A percentile compares a stretch with the other conserved stretches of the same genome.
Conservation (phyloP, 1,284 basidiomycete genomes). For the Cutaneotrichosporon arboriforme region DNA sequence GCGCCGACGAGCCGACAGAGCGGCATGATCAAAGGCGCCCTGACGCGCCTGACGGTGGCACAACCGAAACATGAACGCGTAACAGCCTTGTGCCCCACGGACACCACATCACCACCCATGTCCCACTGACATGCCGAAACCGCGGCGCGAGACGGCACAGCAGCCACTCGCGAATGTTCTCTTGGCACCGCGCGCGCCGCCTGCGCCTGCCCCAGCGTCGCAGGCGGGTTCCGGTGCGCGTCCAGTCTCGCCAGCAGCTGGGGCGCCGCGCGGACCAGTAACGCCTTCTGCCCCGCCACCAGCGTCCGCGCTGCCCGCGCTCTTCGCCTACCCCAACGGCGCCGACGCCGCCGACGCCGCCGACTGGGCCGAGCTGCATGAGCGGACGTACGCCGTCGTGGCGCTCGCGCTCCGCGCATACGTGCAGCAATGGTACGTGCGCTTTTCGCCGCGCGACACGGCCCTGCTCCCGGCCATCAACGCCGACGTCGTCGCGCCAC, state of each 20-base stretch:
- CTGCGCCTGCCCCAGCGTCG: no score
- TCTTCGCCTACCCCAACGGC: constrained; percentile 5
- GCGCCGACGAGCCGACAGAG: no score
- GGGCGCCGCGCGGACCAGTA: not conserved
- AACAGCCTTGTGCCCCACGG: no score
- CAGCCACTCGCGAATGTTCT: not conserved
- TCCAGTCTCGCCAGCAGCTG: no score
- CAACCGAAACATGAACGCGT: no score
- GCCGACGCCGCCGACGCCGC: not conserved
- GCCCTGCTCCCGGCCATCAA: constrained; percentile 15
- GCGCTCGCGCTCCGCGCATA: constrained; percentile 28
- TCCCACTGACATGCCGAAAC: no score
- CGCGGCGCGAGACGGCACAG: not conserved
- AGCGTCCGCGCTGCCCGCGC: not conserved
- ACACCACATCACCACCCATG: no score
- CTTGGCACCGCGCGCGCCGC: not conserved
- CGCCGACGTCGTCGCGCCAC: constrained; percentile 8
- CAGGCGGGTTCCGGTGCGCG: no score
- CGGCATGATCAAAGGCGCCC: no score
- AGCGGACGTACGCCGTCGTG: constrained; percentile 13
- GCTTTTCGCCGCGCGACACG: constrained; percentile 35
- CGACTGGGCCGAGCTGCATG: constrained; percentile 9
- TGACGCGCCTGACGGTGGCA: no score
- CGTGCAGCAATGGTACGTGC: constrained; percentile 37
- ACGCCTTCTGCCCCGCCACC: not conserved